Conservation (phyloP, 148 eudicot genomes). For the Linanthus parryae region DNA sequence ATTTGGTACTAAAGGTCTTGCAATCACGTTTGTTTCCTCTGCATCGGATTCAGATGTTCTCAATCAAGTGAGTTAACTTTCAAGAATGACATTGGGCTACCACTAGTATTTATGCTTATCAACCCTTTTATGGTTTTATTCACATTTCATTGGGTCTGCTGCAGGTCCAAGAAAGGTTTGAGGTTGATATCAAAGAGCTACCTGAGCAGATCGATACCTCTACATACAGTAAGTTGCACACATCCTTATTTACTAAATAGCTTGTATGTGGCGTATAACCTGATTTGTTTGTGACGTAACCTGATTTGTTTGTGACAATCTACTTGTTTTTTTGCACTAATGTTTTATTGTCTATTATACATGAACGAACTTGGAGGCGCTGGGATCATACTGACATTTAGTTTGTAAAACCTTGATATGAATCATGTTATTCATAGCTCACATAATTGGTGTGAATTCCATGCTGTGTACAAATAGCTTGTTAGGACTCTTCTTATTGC, state of each 20-base stretch:
- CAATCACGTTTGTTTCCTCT: conserved; percentile 86
- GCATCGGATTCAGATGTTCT: conserved; percentile 82
- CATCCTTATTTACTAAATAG: not conserved
- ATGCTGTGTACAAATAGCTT: no score
- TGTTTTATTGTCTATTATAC: no score
- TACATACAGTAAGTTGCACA: conserved; percentile 68
- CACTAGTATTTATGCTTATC: not conserved
- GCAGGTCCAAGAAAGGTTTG: conserved; percentile 81
- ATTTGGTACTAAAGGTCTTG: conserved; percentile 95
- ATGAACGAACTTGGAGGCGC: no score
- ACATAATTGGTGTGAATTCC: no score
- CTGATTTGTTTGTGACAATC: no score
- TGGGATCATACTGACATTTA: no score
- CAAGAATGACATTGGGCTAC: not conserved
- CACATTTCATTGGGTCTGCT: not conserved
- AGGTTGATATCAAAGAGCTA: conserved; percentile 89
- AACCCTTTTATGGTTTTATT: not conserved
- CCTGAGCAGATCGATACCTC: conserved; percentile 98
- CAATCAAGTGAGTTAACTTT: conserved; percentile 83
- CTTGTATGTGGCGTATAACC: not conserved
- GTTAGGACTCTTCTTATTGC: no score
- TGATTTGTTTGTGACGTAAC: no score
- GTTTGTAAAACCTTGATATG: no score
- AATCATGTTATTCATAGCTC: no score
- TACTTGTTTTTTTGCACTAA: no score